Evolutionary conservation across 768 basidiomycete species (phyloP).

Genomic region (Naematelia encephala): DNA sequence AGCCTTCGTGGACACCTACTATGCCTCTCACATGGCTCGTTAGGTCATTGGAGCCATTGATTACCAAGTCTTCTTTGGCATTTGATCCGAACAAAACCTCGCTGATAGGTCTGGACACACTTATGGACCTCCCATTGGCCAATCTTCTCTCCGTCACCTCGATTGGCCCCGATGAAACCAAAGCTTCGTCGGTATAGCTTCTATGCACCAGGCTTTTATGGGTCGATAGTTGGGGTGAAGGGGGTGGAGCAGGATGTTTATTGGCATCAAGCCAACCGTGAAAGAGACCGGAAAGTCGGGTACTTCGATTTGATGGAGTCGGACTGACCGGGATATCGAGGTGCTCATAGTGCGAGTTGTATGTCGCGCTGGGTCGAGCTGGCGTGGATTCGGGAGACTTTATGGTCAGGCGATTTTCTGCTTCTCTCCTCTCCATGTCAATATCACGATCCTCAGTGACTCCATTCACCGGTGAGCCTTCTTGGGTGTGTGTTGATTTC

Average conservation of each 20-base stretch:
- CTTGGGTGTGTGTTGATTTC: neutral
- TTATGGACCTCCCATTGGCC: conserved; percentile 8
- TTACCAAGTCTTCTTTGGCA: neutral
- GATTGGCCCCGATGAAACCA: neutral
- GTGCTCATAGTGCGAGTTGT: neutral
- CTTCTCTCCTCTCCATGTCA: too few species aligned
- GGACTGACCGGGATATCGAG: neutral
- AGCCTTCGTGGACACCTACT: neutral
- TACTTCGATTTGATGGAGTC: neutral
- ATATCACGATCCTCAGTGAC: conserved; percentile 1
- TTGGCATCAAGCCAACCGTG: conserved; percentile 23
- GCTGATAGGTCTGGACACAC: conserved; percentile 1
- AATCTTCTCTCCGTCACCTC: neutral
- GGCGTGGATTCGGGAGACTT: conserved; percentile 8
- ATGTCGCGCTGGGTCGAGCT: neutral
- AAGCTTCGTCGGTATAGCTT: neutral
- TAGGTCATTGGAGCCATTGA: neutral
- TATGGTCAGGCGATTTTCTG: too few species aligned
- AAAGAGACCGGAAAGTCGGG: conserved; percentile 25
- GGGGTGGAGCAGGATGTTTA: conserved; percentile 27
- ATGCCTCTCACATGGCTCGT: neutral
- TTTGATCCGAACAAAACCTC: neutral
- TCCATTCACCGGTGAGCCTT: neutral
- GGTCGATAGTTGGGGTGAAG: conserved; percentile 15
- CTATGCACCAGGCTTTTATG: neutral